Base-by-base conservation (phyloP, 2,329 filamentous ascomycete species). In the Fusarium floridanum region DNA sequence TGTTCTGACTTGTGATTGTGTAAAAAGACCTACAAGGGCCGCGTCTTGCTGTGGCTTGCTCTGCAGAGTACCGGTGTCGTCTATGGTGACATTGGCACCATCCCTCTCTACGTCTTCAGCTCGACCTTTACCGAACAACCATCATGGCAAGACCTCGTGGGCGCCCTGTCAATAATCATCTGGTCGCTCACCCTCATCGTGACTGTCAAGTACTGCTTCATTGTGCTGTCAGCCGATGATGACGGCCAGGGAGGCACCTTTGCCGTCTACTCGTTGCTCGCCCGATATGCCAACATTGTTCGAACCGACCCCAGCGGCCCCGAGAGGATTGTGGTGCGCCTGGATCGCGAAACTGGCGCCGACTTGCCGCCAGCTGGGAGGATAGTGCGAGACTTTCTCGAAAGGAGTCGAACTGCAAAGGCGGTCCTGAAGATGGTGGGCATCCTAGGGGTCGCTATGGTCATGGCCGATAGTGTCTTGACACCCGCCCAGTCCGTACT, bases 181-280 rank as follows among this genome's bases (percentile, higher is more conserved):
- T 94, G 91, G 92, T 89, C 91, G 0, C 82, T 94, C 37, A 92
- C 90, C 27, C 83, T 93, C 70, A 92, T 94, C 82, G 91, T 94
- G 39, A 92, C 91, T 0, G 75, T 92, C 67, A 94, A 94, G 82
- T 94, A 94, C 77, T 85, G 91, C 43, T 84, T 92, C 70, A 89
- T 94, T 77, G 88, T 94, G 41, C 82, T 94, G 6, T 84, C 84
- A 37, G 92, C 92, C 62, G 91, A 93, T 79, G 91, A 94, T 71
- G 91, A 93, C 78, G 92, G 92, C 53, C 91, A 94, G 77, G 92
- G 92, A 32, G 92, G 92, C 34, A 93, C 91, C 0, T 93, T 93
- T 80, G 90, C 89, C 34, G 87, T 91, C 29, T 93, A 93, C 80
- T 91, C 89, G 5, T 82, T 93, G 16, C 86, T 93, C 2, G 88